Conservation (phyloP, 768 basidiomycete genomes). For the Leccinum variicolor region DNA sequence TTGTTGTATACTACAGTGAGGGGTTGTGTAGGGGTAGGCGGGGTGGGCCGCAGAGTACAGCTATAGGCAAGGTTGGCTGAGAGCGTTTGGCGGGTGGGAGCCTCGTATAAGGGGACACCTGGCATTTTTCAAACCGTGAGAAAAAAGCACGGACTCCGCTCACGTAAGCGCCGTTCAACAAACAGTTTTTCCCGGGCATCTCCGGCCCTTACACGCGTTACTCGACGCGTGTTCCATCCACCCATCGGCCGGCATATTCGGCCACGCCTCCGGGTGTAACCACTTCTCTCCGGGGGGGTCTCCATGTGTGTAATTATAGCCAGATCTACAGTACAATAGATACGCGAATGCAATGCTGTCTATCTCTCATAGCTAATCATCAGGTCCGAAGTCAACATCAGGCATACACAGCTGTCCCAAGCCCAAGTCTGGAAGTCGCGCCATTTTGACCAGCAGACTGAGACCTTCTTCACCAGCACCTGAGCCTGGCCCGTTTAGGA, state of each 20-base stretch:
- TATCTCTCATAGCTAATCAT: slow-evolving; percentile 11
- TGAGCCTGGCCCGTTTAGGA: slow-evolving; percentile 46
- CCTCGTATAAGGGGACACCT: slow-evolving; percentile 33
- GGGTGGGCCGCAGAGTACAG: slow-evolving; percentile 32
- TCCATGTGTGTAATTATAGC: slow-evolving; percentile 15
- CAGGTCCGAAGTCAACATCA: slow-evolving; percentile 26
- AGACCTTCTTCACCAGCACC: slow-evolving; percentile 40
- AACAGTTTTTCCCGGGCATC: slow-evolving; percentile 18
- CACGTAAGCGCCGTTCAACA: slow-evolving; percentile 34
- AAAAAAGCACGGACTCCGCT: slow-evolving; percentile 35
- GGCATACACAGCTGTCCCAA: slow-evolving; percentile 54
- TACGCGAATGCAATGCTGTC: no score
- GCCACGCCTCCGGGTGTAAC: slow-evolving; percentile 8
- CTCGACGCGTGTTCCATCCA: background rate
- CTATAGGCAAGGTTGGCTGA: slow-evolving; percentile 38
- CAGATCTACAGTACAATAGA: slow-evolving; percentile 16
- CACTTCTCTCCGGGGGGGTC: slow-evolving; percentile 13
- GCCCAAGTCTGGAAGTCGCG: slow-evolving; percentile 68
- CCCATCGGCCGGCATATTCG: slow-evolving; percentile 23
- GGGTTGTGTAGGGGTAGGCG: slow-evolving; percentile 28
- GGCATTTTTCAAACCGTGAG: slow-evolving; percentile 31
- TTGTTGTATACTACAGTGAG: slow-evolving; percentile 29
- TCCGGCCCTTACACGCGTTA: slow-evolving; percentile 22
- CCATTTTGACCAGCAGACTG: slow-evolving; percentile 72
- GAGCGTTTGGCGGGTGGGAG: slow-evolving; percentile 37